These are phyloP conservation scores for Clonostachys solani DNA, from an alignment of 2,329 filamentous ascomycete genomes.

Conservation along the genomic window DNA sequence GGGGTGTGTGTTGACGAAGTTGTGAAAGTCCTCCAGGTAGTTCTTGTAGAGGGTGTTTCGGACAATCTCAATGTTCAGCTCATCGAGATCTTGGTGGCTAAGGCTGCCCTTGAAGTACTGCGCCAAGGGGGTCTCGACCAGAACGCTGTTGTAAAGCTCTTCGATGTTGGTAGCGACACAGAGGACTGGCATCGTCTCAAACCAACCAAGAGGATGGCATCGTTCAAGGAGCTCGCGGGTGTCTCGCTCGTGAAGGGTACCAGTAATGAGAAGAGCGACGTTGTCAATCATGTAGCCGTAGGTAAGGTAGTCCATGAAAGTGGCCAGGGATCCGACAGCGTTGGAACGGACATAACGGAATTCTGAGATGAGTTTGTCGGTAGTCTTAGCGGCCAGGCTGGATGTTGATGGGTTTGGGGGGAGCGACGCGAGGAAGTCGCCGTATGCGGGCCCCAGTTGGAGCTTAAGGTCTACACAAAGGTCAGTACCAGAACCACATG, in stretches of 20 bases:
- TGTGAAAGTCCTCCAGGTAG: slow-evolving; percentile 96
- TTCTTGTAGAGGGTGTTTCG: slow-evolving; percentile 99
- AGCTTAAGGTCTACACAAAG: slow-evolving; percentile 79
- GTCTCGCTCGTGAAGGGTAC: slow-evolving; percentile 94
- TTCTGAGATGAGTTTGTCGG: slow-evolving; percentile 96
- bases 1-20: slow-evolving; percentile 85
- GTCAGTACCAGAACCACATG: slow-evolving; percentile 3
- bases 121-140: slow-evolving; percentile 94
- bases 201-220: slow-evolving; percentile 97
- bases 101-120: slow-evolving; percentile 97
- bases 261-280: slow-evolving; percentile 94
- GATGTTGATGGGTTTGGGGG: slow-evolving; percentile 97
- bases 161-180: slow-evolving; percentile 98
- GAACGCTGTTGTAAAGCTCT: slow-evolving; percentile 95
- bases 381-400: slow-evolving; percentile 88
- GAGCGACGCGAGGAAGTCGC: slow-evolving; percentile 90
- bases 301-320: slow-evolving; percentile 97
- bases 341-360: slow-evolving; percentile 96
- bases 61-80: slow-evolving; percentile 98
- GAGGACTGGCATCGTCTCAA: slow-evolving; percentile 97
- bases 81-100: slow-evolving; percentile 94
- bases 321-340: slow-evolving; percentile 82
- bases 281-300: slow-evolving; percentile 99
- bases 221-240: slow-evolving; percentile 91
- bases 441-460: slow-evolving; percentile 92